Conservation (phyloP, 306 rosid genomes). For the Hylodesmum podocarpum region DNA sequence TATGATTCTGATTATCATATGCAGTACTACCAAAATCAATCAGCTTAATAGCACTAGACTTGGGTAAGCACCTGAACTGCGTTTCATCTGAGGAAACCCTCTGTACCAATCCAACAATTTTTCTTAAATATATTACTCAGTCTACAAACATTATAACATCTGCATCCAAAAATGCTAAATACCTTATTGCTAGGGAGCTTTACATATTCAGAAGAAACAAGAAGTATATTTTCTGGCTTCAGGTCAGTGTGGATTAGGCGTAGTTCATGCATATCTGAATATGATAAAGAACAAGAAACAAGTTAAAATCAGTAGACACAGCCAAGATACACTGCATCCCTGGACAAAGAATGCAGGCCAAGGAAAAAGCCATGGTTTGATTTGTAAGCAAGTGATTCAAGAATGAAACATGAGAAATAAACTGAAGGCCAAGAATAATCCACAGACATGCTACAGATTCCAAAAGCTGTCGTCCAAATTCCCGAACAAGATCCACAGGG, state of each 20-base stretch:
- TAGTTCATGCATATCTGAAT: constrained; percentile 92
- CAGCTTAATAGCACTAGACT: constrained; percentile 99
- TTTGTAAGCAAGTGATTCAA: constrained; percentile 32
- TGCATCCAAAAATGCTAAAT: constrained; percentile 42
- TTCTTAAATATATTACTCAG: constrained; percentile 38
- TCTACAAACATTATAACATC: constrained; percentile 31
- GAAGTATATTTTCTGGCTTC: constrained; percentile 99
- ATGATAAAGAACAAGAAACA: constrained; percentile 44
- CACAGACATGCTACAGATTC: constrained; percentile 99
- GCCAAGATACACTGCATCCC: constrained; percentile 41
- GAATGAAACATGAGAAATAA: constrained; percentile 45
- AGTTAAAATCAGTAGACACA: constrained; percentile 36
- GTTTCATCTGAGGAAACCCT: constrained; percentile 73
- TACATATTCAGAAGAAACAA: constrained; percentile 87
- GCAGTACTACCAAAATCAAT: constrained; percentile 99
- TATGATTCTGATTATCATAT: constrained; percentile 80
- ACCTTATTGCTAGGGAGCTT: constrained; percentile 91
- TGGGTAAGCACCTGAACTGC: constrained; percentile 93
- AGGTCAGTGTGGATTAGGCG: constrained; percentile 88
- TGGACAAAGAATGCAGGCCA: constrained; percentile 43
- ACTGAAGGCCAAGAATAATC: constrained; percentile 66
- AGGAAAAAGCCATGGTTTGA: constrained; percentile 41
- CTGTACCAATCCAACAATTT: constrained; percentile 77
- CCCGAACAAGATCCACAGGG: constrained; percentile 99
- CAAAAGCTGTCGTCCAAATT: constrained; percentile 99